These are phyloP conservation scores for Adansonia gregorii DNA, from an alignment of 441 rosid genomes.

Conservation along the genomic window DNA sequence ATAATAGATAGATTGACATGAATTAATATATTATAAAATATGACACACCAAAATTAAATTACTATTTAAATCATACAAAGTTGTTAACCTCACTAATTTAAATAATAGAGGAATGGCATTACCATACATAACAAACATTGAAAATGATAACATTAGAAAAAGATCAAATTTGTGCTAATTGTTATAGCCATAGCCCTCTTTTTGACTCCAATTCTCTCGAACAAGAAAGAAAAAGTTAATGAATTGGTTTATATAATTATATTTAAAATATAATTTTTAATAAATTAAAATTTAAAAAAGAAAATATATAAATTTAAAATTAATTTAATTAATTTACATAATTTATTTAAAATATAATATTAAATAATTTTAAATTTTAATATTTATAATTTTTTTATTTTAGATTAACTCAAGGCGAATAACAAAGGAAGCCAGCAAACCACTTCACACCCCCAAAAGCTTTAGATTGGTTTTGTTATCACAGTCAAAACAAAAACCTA, in stretches of 20 bases:
- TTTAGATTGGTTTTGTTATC: constrained; percentile 37
- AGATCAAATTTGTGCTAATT: constrained; percentile 33
- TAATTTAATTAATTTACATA: too few species aligned
- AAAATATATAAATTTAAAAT: too few species aligned
- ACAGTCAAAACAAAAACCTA: constrained; percentile 18
- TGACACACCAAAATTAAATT: neutral
- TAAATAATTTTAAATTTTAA: too few species aligned
- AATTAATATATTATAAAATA: constrained; percentile 5
- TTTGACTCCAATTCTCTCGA: constrained; percentile 29
- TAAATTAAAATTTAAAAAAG: too few species aligned
- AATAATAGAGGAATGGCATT: neutral
- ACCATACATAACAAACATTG: constrained; percentile 6
- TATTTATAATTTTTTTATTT: too few species aligned
- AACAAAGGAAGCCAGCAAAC: constrained; percentile 3
- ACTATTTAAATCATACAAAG: neutral
- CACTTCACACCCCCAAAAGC: constrained; percentile 32
- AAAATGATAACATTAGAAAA: constrained; percentile 8
- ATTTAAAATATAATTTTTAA: too few species aligned
- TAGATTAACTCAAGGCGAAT: too few species aligned
- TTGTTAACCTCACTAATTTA: too few species aligned
- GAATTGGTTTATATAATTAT: too few species aligned
- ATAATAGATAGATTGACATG: constrained; percentile 12
- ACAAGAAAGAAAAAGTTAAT: neutral
- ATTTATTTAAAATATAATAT: too few species aligned
- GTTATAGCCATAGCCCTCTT: constrained; percentile 18